Evolutionary conservation across 2,329 filamentous ascomycete species (phyloP).

Genomic region (Helicocarpus griseus): DNA sequence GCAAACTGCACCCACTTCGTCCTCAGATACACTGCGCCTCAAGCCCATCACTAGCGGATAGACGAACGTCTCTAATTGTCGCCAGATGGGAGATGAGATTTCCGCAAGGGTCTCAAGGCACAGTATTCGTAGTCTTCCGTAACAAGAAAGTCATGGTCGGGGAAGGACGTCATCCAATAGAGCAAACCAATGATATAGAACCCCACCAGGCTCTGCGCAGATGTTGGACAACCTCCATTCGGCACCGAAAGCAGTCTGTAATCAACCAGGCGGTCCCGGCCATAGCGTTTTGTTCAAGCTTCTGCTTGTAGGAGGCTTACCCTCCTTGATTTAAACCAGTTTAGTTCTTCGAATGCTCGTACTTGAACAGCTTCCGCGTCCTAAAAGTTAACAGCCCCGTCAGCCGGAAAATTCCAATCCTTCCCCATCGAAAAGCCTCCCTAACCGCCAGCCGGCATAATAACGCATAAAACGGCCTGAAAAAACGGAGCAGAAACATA

Average conservation of each 20-base stretch:
- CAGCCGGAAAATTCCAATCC: no score
- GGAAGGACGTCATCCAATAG: not conserved
- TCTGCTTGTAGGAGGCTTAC: not conserved
- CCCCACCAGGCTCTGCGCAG: not conserved
- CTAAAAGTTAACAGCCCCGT: conserved; percentile 33
- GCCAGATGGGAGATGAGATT: not conserved
- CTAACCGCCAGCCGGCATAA: not conserved
- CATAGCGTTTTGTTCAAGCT: not conserved
- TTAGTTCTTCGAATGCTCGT: conserved; percentile 60
- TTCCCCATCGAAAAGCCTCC: no score
- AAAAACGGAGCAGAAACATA: conserved; percentile 41
- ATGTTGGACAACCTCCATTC: not conserved
- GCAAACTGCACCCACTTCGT: not conserved
- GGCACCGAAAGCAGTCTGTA: not conserved
- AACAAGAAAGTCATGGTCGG: no score
- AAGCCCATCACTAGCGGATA: no score
- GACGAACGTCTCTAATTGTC: no score
- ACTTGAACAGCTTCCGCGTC: conserved; percentile 58
- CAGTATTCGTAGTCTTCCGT: no score
- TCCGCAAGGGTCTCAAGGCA: not conserved
- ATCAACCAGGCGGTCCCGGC: not conserved
- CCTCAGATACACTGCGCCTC: no score
- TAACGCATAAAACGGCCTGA: not conserved
- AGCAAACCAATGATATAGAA: no score
- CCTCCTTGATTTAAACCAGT: not conserved